phyloP scores from a whole-genome alignment of 345 rosid genomes.

The Cardamine resedifolia region DNA sequence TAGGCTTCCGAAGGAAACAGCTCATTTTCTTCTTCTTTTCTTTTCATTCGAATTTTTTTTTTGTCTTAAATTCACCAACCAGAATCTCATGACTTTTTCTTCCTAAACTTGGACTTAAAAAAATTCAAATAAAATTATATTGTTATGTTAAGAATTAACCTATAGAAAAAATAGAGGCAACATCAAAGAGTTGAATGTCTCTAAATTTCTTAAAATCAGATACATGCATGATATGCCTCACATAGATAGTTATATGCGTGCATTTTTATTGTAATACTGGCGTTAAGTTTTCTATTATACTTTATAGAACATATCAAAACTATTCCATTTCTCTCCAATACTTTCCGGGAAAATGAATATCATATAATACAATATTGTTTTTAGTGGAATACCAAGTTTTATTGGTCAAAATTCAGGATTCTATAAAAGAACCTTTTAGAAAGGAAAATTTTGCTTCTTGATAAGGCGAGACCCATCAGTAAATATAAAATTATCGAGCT shows the following conservation, averaged over 20 bases:
- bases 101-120: background rate
- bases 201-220: background rate
- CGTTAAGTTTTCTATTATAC: background rate
- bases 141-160: background rate
- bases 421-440: background rate
- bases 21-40: slow-evolving; percentile 15
- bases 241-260: background rate
- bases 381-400: background rate
- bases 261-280: background rate
- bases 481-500: background rate
- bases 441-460: background rate
- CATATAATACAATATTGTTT: background rate
- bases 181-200: background rate
- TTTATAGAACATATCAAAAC: background rate
- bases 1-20: slow-evolving; percentile 4
- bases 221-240: background rate
- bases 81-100: slow-evolving; percentile 29
- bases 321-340: background rate
- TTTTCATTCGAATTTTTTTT: background rate
- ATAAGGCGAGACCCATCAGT: background rate
- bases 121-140: background rate
- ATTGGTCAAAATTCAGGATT: slow-evolving; percentile 14
- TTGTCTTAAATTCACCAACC: slow-evolving; percentile 6
- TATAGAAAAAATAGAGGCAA: background rate
- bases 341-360: background rate